phyloP scores from a whole-genome alignment of 2,329 filamentous ascomycete species.

The Epichloe brachyelytri region DNA sequence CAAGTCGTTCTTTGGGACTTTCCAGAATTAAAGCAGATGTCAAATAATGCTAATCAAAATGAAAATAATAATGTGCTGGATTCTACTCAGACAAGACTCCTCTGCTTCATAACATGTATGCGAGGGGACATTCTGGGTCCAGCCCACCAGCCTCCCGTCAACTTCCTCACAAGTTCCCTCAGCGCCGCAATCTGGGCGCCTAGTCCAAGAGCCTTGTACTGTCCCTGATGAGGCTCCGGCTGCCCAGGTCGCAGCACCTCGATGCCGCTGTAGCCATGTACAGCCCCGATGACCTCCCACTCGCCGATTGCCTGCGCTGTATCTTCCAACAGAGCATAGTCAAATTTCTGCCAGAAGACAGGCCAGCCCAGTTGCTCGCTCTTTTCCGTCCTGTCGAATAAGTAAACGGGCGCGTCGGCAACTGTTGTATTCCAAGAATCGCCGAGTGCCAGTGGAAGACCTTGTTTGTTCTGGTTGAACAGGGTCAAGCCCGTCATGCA shows the following conservation, averaged over 20 bases:
- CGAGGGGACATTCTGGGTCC: slow-evolving; percentile 47
- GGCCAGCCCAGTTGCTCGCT: slow-evolving; percentile 28
- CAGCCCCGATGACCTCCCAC: slow-evolving; percentile 44
- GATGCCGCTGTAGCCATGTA: slow-evolving; percentile 46
- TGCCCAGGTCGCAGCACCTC: slow-evolving; percentile 40
- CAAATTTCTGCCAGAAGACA: slow-evolving; percentile 49
- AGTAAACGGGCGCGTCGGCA: slow-evolving; percentile 15
- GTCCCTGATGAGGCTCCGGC: slow-evolving; percentile 1
- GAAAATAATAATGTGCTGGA: not conserved
- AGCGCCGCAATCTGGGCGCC: slow-evolving; percentile 27
- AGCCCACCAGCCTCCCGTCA: slow-evolving; percentile 51
- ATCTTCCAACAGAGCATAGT: slow-evolving; percentile 48
- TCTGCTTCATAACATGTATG: slow-evolving; percentile 35
- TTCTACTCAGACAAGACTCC: not conserved
- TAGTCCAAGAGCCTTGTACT: slow-evolving; percentile 28
- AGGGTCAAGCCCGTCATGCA: slow-evolving; percentile 62
- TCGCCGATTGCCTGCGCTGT: slow-evolving; percentile 30
- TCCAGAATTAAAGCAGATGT: too few relatives aligned
- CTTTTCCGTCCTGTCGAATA: slow-evolving; percentile 54
- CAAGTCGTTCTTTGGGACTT: too few relatives aligned
- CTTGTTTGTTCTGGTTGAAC: slow-evolving; percentile 40
- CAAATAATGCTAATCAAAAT: too few relatives aligned
- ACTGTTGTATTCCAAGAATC: not conserved
- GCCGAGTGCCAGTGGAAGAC: slow-evolving; percentile 21
- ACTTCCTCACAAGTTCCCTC: slow-evolving; percentile 27